Percentiles rank a stretch among this genome's conserved stretches.
These are phyloP conservation scores for Arthrinium phaeospermum DNA, from an alignment of 2,329 filamentous ascomycete genomes.

Conservation along the genomic window DNA sequence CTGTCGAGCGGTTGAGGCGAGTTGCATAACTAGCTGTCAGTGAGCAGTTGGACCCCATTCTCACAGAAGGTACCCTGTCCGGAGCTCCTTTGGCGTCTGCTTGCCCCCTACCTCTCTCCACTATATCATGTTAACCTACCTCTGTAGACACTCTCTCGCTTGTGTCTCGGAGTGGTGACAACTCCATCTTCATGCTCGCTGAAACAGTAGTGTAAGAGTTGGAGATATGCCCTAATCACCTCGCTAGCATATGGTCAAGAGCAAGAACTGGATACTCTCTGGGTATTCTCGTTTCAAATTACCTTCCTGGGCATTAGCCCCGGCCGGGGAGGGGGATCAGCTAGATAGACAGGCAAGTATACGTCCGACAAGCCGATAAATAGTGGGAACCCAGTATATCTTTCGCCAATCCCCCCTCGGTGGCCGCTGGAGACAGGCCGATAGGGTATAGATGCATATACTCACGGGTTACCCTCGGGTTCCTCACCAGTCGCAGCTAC, in stretches of 20 bases:
- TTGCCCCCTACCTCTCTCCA: background rate
- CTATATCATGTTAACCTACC: background rate
- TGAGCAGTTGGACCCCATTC: background rate
- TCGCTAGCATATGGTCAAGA: background rate
- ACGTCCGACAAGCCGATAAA: background rate
- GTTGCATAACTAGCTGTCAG: background rate
- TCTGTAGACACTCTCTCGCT: background rate
- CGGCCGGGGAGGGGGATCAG: background rate
- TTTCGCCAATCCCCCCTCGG: background rate
- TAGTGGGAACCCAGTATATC: background rate
- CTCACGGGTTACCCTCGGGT: background rate
- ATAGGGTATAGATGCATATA: constrained; percentile 1
- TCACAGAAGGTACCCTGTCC: background rate
- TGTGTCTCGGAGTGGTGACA: background rate
- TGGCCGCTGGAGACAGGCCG: too few relatives aligned
- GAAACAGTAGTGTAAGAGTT: background rate
- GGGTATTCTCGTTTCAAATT: constrained; percentile 1
- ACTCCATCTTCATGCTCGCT: background rate
- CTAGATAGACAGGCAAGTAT: background rate
- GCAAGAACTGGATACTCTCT: background rate
- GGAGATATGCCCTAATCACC: background rate
- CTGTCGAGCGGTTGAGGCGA: background rate
- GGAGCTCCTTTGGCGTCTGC: background rate
- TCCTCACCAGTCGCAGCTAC: too few relatives aligned
- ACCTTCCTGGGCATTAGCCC: background rate